Conservation (phyloP, 495 filamentous ascomycete species). For the Evansstolkia leycettana region DNA sequence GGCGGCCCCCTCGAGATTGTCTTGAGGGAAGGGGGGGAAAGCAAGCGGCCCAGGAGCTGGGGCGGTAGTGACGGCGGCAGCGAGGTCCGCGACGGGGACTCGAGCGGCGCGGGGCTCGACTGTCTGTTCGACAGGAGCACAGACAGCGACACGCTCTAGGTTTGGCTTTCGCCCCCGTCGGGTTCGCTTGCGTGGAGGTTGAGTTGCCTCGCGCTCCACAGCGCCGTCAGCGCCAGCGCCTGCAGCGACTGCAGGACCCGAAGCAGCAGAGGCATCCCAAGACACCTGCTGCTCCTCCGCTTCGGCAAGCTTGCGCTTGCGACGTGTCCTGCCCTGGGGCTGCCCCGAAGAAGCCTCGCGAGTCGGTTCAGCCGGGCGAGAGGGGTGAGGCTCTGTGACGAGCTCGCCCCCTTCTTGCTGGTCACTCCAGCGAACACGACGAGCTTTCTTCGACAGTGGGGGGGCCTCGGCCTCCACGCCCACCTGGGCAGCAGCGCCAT, state of each 20-base stretch:
- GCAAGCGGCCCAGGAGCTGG: background rate
- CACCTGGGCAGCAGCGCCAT: background rate
- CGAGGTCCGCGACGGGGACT: background rate
- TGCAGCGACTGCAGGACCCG: background rate
- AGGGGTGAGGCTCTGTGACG: background rate
- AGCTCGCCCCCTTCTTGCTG: no score
- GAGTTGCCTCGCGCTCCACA: background rate
- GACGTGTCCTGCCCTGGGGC: background rate
- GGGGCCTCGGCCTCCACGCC: background rate
- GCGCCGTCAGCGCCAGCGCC: background rate
- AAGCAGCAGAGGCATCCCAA: background rate
- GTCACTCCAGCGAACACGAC: no score
- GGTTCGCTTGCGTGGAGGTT: background rate
- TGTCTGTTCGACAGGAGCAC: no score
- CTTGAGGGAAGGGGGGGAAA: background rate
- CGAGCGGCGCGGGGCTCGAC: background rate
- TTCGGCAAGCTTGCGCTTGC: constrained; percentile 3
- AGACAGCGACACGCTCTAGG: background rate
- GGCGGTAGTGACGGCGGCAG: background rate
- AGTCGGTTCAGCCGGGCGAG: background rate
- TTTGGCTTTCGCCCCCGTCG: constrained; percentile 1
- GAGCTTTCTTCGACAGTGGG: background rate
- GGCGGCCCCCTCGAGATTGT: constrained; percentile 1
- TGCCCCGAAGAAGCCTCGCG: background rate
- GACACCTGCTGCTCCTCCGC: background rate